phyloP scores from a whole-genome alignment of 345 rosid species.

The Bruguiera sexangula region DNA sequence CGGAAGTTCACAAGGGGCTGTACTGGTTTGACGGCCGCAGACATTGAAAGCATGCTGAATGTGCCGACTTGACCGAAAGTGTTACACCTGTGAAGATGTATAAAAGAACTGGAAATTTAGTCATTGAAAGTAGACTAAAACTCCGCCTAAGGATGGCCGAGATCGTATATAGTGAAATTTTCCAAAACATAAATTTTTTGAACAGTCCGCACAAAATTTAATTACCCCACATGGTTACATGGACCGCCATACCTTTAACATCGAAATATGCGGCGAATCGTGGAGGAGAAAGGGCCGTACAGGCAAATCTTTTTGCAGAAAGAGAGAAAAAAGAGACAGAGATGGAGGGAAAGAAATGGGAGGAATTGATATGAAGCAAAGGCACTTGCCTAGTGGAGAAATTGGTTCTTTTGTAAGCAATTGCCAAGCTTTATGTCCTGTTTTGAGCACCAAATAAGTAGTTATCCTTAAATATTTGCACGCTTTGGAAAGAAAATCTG shows the following conservation, averaged over 20 bases:
- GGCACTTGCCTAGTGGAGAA: not conserved
- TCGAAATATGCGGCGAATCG: slow-evolving; percentile 11
- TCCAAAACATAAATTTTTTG: too few relatives aligned
- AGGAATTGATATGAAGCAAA: not conserved
- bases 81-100: slow-evolving; percentile 4
- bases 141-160: too few relatives aligned
- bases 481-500: too few relatives aligned
- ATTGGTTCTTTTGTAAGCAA: not conserved
- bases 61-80: not conserved
- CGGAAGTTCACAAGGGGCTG: slow-evolving; percentile 50
- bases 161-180: not conserved
- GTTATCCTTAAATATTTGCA: too few relatives aligned
- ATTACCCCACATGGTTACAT: not conserved
- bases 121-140: too few relatives aligned
- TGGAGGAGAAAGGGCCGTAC: not conserved
- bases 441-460: not conserved
- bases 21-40: slow-evolving; percentile 43
- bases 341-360: not conserved
- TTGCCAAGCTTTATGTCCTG: not conserved
- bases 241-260: slow-evolving; percentile 18
- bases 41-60: slow-evolving; percentile 44
- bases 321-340: not conserved
- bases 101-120: too few relatives aligned
- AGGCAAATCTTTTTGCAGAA: not conserved
- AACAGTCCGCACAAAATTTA: not conserved